A percentile compares a stretch with the other conserved stretches of the same genome.
phyloP scores from a whole-genome alignment of 805 yeast genomes.

The Metschnikowia arizonensis region DNA sequence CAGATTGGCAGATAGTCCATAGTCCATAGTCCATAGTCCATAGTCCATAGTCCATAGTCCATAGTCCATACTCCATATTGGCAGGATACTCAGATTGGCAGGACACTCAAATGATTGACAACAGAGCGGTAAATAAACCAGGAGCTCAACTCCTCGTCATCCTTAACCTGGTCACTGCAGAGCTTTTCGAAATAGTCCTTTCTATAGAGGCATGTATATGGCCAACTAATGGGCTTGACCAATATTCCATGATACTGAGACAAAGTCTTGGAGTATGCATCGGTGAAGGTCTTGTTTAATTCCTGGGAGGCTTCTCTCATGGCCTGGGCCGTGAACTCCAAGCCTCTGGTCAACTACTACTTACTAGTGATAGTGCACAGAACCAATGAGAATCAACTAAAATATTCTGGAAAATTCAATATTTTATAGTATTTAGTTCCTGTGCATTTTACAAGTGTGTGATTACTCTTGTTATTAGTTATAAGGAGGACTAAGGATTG shows the following conservation, averaged over 20 bases:
- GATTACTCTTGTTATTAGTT: too few species aligned
- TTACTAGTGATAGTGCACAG: too few species aligned
- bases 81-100: too few species aligned
- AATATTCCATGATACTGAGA: conserved; percentile 78
- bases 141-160: conserved; percentile 54
- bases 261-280: conserved; percentile 78
- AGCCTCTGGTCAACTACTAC: conserved; percentile 83
- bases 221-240: conserved; percentile 82
- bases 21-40: too few species aligned
- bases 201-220: conserved; percentile 92
- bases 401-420: too few species aligned
- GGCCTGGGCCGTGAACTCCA: conserved; percentile 86
- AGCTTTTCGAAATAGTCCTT: conserved; percentile 78
- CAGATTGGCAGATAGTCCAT: too few species aligned
- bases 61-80: too few species aligned
- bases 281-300: conserved; percentile 72
- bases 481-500: too few species aligned
- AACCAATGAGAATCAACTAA: too few species aligned
- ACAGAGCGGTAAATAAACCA: conserved; percentile 48
- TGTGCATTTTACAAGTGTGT: too few species aligned
- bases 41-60: too few species aligned
- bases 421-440: too few species aligned
- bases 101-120: conserved; percentile 48
- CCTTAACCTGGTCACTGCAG: conserved; percentile 71
- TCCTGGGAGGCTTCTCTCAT: conserved; percentile 73